Conservation (phyloP, 202 grass and related monocot genomes). For the Schoenoplectus triqueter region DNA sequence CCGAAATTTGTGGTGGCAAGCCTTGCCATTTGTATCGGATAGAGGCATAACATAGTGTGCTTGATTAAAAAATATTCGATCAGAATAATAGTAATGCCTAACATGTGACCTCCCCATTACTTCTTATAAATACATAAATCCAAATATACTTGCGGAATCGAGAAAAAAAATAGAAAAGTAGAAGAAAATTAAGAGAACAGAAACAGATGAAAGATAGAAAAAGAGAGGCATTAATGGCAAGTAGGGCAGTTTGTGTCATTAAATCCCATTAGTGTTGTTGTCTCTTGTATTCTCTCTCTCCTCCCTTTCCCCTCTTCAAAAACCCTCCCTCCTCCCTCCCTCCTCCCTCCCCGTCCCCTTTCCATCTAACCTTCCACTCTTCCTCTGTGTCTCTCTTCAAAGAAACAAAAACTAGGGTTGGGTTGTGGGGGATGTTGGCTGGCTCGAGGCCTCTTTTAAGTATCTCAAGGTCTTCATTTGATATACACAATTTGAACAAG, state of each 20-base stretch:
- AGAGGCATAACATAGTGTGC: background rate
- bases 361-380: constrained; percentile 30
- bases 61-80: background rate
- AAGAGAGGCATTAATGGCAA: constrained; percentile 40
- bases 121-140: background rate
- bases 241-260: constrained; percentile 63
- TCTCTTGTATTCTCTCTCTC: constrained; percentile 25
- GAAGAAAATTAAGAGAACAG: background rate
- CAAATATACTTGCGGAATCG: background rate
- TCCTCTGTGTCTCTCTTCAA: background rate
- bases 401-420: constrained; percentile 37
- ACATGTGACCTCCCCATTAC: background rate
- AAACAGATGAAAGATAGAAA: constrained; percentile 21
- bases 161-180: background rate
- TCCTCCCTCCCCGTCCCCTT: background rate
- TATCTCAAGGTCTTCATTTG: background rate
- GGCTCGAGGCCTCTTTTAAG: constrained; percentile 66
- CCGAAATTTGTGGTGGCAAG: constrained; percentile 5
- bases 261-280: constrained; percentile 71
- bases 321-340: too few relatives aligned
- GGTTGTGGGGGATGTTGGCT: constrained; percentile 92
- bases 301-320: constrained; percentile 30
- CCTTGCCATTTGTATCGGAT: background rate
- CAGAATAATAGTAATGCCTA: background rate
- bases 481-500: constrained; percentile 31